Conservation (phyloP, 192 early-diverging fungal species). For the Linnemannia exigua region DNA sequence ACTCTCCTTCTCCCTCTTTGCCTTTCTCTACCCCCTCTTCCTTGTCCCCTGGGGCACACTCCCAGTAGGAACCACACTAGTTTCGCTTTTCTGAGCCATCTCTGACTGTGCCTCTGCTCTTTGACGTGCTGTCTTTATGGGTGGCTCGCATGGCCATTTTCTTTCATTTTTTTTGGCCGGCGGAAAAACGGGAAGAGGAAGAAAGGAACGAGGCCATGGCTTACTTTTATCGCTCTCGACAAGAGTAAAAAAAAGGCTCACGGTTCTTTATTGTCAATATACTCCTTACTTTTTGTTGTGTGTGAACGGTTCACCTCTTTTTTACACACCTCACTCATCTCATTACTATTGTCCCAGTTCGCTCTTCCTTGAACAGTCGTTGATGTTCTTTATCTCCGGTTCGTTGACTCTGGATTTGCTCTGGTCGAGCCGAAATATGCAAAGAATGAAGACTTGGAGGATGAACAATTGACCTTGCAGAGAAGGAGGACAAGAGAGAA, state of each 20-base stretch:
- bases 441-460: background rate
- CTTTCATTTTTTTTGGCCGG: background rate
- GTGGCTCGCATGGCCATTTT: background rate
- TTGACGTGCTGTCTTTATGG: background rate
- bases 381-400: background rate
- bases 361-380: background rate
- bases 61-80: constrained; percentile 1
- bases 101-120: background rate
- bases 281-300: constrained; percentile 5
- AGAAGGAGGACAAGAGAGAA: background rate
- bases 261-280: background rate
- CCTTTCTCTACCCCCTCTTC: background rate
- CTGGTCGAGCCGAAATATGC: background rate
- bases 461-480: background rate
- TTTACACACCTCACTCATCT: background rate
- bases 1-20: background rate
- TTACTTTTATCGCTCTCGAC: constrained; percentile 5
- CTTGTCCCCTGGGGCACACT: background rate
- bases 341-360: background rate
- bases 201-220: background rate
- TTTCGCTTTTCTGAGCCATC: background rate
- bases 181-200: background rate
- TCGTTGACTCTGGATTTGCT: background rate
- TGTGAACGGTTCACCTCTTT: constrained; percentile 2
- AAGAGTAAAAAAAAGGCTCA: constrained; percentile 3